Evolutionary conservation across 2,329 filamentous ascomycete genomes (phyloP), one percentile per base, ranked within the genome.

Genomic region (Tolypocladium album): DNA sequence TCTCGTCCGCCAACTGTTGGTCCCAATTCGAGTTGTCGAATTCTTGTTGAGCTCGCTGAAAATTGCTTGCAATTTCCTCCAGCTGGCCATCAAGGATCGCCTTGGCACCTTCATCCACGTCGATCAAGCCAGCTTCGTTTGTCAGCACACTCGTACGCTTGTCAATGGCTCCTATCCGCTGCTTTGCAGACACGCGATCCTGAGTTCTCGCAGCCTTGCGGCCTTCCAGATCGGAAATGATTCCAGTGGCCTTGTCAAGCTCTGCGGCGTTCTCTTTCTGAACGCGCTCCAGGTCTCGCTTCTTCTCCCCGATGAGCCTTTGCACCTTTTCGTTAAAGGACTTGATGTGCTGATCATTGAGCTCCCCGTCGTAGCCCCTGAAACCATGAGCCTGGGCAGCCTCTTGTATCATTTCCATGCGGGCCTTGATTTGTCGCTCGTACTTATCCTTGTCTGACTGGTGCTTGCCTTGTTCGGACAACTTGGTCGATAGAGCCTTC

Each of bases 371-470:
- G 68, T 89, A 96, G 0, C 92, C 92, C 40, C 90, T 87, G 63
- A 99, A 89, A 61, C 84, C 86, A 72, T 96, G 89, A 34, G 80
- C 80, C 55, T 84, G 81, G 20, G 93, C 91, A 43, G 90, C 86
- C 60, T 92, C 87, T 64, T 87, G 90, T 59, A 97, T 85, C 71
- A 96, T 82, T 12, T 82, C 80, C 67, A 88, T 81, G 45, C 93
- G 88, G 53, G 83, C 78, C 65, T 84, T 79, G 4, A 96, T 71
- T 64, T 97, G 89, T 4, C 88, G 84, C 69, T 97, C 90, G 69
- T 94, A 90, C 67, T 88, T 90, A 63, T 90, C 88, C 75, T 93
- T 92, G 69, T 96, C 88, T 2, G 92, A 93, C 72, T 94, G 85
- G 66, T 88, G 86, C 65, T 88, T 90, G 52, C 93, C 93, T 66